phyloP scores from a whole-genome alignment of 1,284 basidiomycete genomes.

The Filobasidium uniguttulatum region DNA sequence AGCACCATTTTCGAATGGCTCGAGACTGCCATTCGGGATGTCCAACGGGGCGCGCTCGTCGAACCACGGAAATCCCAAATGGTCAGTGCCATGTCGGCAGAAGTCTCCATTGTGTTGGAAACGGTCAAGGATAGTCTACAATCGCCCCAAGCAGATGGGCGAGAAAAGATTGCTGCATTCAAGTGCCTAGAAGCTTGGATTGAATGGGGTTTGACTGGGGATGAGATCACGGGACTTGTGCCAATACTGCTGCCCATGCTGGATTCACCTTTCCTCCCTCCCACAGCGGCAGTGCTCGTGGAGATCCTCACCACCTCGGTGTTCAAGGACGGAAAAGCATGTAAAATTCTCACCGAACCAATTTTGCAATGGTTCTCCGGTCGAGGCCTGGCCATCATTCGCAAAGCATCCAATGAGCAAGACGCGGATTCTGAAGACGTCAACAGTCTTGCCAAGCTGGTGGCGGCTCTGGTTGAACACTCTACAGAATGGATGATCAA shows the following conservation, averaged over 20 bases:
- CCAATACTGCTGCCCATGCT: conserved; percentile 44
- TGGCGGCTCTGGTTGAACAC: conserved; percentile 68
- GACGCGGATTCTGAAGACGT: conserved; percentile 23
- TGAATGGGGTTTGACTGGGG: conserved; percentile 47
- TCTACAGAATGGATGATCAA: conserved; percentile 63
- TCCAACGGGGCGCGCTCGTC: conserved; percentile 40
- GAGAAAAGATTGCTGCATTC: conserved; percentile 45
- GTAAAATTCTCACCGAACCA: conserved; percentile 62
- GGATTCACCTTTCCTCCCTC: conserved; percentile 39
- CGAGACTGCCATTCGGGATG: conserved; percentile 12
- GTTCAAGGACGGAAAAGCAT: conserved; percentile 55
- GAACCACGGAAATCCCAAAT: conserved; percentile 57
- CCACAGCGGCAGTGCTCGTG: conserved; percentile 56
- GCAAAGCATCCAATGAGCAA: conserved; percentile 36
- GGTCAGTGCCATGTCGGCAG: conserved; percentile 48
- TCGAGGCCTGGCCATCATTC: conserved; percentile 40
- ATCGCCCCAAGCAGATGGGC: conserved; percentile 8
- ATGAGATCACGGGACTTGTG: conserved; percentile 41
- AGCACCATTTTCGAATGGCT: conserved; percentile 8
- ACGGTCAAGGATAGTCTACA: conserved; percentile 47
- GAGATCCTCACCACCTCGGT: conserved; percentile 62
- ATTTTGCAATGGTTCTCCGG: conserved; percentile 61
- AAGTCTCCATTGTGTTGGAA: conserved; percentile 53
- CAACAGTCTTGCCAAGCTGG: conserved; percentile 55
- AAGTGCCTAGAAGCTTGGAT: conserved; percentile 73